phyloP scores from a whole-genome alignment of 2,329 filamentous ascomycete genomes.

The Scytalidium sp. region DNA sequence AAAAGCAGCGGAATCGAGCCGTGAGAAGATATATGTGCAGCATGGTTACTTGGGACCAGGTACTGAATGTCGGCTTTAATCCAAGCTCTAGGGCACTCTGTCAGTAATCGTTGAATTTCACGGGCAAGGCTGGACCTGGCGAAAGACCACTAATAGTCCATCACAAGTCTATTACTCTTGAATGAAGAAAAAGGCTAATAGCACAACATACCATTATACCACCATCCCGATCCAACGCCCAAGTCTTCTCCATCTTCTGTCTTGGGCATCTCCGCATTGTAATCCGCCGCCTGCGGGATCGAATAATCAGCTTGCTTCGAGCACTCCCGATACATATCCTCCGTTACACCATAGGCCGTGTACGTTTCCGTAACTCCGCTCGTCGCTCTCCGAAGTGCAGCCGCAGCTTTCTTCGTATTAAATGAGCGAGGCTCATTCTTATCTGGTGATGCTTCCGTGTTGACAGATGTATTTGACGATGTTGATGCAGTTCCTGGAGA shows the following conservation, averaged over 20 bases:
- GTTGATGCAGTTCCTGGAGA: slow-evolving; percentile 14
- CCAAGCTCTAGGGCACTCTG: slow-evolving; percentile 57
- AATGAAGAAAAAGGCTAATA: slow-evolving; percentile 1
- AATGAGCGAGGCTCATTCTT: slow-evolving; percentile 4
- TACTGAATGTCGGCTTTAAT: slow-evolving; percentile 84
- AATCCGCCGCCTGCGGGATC: slow-evolving; percentile 65
- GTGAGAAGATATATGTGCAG: slow-evolving; percentile 93
- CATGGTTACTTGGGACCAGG: slow-evolving; percentile 95
- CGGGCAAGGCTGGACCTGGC: slow-evolving; percentile 6
- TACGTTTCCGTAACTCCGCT: slow-evolving; percentile 59
- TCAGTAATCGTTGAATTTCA: not conserved
- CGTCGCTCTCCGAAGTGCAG: slow-evolving; percentile 20
- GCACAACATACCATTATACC: slow-evolving; percentile 69
- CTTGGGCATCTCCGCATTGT: slow-evolving; percentile 64
- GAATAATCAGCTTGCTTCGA: slow-evolving; percentile 71
- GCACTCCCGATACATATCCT: slow-evolving; percentile 75
- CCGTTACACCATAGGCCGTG: slow-evolving; percentile 74
- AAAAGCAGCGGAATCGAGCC: slow-evolving; percentile 77
- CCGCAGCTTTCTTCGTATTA: slow-evolving; percentile 13
- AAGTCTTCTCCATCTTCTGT: slow-evolving; percentile 80
- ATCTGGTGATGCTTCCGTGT: slow-evolving; percentile 3
- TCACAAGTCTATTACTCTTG: no score
- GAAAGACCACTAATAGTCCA: not conserved
- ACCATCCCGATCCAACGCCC: slow-evolving; percentile 70
- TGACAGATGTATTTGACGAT: slow-evolving; percentile 12